Conservation (phyloP, 192 early-diverging fungal genomes). For the Glomus cerebriforme region DNA sequence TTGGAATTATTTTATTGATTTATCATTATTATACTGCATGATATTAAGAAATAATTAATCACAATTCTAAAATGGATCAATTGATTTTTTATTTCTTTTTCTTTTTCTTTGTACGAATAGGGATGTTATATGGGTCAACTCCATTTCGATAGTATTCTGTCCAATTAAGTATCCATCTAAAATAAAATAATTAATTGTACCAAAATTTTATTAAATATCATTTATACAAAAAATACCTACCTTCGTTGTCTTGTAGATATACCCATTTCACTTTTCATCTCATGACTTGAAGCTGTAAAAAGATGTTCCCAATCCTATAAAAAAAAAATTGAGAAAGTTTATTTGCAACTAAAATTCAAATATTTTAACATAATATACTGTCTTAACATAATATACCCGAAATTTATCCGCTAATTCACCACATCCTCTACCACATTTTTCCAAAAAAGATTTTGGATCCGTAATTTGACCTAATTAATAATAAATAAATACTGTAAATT, state of each 20-base stretch:
- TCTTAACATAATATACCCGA: background rate
- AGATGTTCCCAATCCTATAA: slow-evolving; percentile 58
- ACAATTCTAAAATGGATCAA: no score
- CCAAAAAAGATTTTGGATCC: slow-evolving; percentile 3
- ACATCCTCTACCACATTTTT: slow-evolving; percentile 23
- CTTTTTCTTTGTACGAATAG: slow-evolving; percentile 8
- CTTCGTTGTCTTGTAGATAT: slow-evolving; percentile 64
- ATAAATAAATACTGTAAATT: background rate
- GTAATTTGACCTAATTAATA: background rate
- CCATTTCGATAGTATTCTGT: slow-evolving; percentile 18
- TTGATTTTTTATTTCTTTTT: slow-evolving; percentile 25
- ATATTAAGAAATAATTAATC: no score
- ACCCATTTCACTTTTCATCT: slow-evolving; percentile 60
- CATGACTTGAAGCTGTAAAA: slow-evolving; percentile 51
- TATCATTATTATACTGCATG: no score
- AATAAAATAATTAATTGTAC: background rate
- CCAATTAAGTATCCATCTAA: slow-evolving; percentile 31
- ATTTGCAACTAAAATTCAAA: background rate
- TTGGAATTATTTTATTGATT: no score
- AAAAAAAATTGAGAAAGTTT: background rate
- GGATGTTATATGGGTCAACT: slow-evolving; percentile 21
- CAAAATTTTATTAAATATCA: background rate
- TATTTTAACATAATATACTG: background rate
- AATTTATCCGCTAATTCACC: slow-evolving; percentile 26
- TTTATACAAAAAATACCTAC: slow-evolving; percentile 28